Base-by-base conservation (phyloP, 306 rosid genomes). In the Citrullus colocynthis region DNA sequence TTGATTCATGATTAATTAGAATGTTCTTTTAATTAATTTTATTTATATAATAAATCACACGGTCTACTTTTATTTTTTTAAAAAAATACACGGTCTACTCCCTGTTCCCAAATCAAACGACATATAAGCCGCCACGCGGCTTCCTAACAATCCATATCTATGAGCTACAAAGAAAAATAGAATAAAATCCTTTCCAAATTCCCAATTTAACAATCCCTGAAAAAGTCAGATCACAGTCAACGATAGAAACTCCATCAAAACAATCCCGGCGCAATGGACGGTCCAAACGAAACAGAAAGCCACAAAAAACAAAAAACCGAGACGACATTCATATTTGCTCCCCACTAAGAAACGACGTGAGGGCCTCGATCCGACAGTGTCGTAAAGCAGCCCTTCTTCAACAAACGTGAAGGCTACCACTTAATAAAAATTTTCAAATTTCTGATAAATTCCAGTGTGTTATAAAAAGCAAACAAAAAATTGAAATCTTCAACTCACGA, bases 281-380 rank as follows among this genome's bases (percentile, higher is more conserved):
- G 81, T 39, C 65, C 63, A 80, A 81, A 78, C 79, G 81, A 32
- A 74, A 3, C 28, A 45, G 73, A 20, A 20, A 18, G 21, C 20
- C 49, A 37, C 49, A 65, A 45, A 45, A 45, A 71, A 71, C 5
- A 71, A 71, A 45, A 24, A 67, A 36, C 18, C 55, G 69, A 7
- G 42, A 67, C 79, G 79, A 60, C 83, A 82, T 13, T 4, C 69
- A 76, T 78, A 56, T 72, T 73, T 37, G 18, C 58, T 3, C 16
- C 62, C 81, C 81, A 49, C 80, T 67, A 67, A 67, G 74, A 42
- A 37, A 54, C 82, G 56, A 69, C 82, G 82, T 79, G 82, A 70
- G 81, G 34, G n/a, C 76, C 81, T 79, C 48, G 60, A 79, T 44
- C 54, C 18, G 49, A 45, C 71, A 37, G 32, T 66, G 76, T 78